phyloP scores from a whole-genome alignment of 169 alveolate genomes.

The Plasmodium billcollinsi region DNA sequence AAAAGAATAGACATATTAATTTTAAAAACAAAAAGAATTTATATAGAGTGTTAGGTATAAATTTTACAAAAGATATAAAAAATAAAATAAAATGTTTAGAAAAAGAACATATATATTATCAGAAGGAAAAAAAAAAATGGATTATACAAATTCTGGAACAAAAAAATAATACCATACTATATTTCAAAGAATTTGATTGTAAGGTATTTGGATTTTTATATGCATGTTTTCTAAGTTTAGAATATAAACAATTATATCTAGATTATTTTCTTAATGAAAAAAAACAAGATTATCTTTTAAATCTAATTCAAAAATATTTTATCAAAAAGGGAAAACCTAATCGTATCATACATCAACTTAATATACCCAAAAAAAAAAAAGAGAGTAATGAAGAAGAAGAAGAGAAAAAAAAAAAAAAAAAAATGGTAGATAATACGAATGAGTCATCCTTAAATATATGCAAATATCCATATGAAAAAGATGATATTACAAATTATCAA shows the following conservation, averaged over 20 bases:
- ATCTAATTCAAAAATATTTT: slow-evolving; percentile 25
- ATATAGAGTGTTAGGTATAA: slow-evolving; percentile 33
- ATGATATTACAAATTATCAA: too few relatives aligned
- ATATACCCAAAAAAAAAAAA: neutral
- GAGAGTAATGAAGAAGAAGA: neutral
- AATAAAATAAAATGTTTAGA: slow-evolving; percentile 49
- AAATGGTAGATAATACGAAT: neutral
- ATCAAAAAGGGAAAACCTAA: slow-evolving; percentile 22
- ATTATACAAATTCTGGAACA: slow-evolving; percentile 48
- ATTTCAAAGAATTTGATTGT: slow-evolving; percentile 71
- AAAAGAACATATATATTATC: slow-evolving; percentile 60
- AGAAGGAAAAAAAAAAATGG: slow-evolving; percentile 72
- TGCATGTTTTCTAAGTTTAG: slow-evolving; percentile 69
- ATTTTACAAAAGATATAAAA: slow-evolving; percentile 18
- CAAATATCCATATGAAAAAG: too few relatives aligned
- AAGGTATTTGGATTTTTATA: slow-evolving; percentile 70
- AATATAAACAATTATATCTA: slow-evolving; percentile 60
- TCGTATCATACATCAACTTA: slow-evolving; percentile 1
- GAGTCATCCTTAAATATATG: too few relatives aligned
- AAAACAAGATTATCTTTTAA: slow-evolving; percentile 38
- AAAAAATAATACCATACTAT: slow-evolving; percentile 36
- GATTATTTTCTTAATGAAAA: slow-evolving; percentile 64
- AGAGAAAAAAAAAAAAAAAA: slow-evolving; percentile 21
- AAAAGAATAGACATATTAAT: neutral
- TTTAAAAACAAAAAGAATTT: slow-evolving; percentile 21